A percentile compares a stretch with the other conserved stretches of the same genome.
Conservation (phyloP, 2,329 filamentous ascomycete genomes). For the Sarocladium strictum region DNA sequence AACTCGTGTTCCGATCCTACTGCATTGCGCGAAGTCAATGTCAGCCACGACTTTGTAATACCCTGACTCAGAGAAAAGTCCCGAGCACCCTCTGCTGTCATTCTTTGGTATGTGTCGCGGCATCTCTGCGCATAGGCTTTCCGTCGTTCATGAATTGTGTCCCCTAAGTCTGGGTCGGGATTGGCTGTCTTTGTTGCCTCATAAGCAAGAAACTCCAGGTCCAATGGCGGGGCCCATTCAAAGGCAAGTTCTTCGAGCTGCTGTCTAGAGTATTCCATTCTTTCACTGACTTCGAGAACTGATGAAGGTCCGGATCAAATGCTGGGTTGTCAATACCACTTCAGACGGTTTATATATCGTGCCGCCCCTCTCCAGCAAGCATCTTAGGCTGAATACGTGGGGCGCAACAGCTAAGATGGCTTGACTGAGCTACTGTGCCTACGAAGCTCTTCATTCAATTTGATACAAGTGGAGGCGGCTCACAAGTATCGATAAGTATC, state of each 20-base stretch:
- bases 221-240: conserved; percentile 28
- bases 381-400: no score
- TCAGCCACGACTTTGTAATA: conserved; percentile 22
- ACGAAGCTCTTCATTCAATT: no score
- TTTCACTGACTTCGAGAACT: no score
- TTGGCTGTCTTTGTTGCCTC: conserved; percentile 20
- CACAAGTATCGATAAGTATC: no score
- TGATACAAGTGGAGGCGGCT: no score
- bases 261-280: conserved; percentile 1
- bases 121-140: conserved; percentile 34
- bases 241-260: conserved; percentile 21
- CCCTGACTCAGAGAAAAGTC: conserved; percentile 30
- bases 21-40: conserved; percentile 25
- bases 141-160: conserved; percentile 24
- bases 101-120: conserved; percentile 26
- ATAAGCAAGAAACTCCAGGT: conserved; percentile 34
- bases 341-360: no score
- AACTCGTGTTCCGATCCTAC: conserved; percentile 18
- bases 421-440: no score
- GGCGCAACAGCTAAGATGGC: no score
- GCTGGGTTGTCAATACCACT: background rate
- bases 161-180: background rate
- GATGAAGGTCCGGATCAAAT: no score
- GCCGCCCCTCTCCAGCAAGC: no score
- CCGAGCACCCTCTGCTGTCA: conserved; percentile 29